Base-by-base conservation (phyloP, 441 rosid genomes). In the Pelargonium cotyledonis region DNA sequence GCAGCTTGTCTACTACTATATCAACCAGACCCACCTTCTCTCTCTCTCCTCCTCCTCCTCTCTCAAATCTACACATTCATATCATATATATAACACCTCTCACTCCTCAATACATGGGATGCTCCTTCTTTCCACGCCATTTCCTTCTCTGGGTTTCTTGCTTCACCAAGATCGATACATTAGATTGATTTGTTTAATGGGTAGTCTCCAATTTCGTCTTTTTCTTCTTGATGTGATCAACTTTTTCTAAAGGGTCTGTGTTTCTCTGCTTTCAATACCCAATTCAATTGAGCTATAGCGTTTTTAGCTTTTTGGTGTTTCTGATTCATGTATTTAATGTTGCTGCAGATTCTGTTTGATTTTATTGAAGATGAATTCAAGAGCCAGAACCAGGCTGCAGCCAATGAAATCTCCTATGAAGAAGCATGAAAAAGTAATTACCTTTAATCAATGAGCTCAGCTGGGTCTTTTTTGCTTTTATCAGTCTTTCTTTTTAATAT, bases 381-480 rank as follows among this genome's bases (percentile, higher is more conserved):
- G 80, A 68, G 78, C n/a, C 51, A 74, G 81, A 70, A 65, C 79
- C 21, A 63, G 73, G 40, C 58, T 51, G 15, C 58, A 51, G 58
- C 58, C 58, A 15, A 51, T 51, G 71, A 74, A 75, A 67, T 70
- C 73, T 81, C 76, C 79, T 3, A 41, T 65, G n/a, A n/a, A n/a
- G 73, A 84, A 75, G 77, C 75, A 65, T 82, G 85, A 70, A 23
- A 78, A 73, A 74, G 80, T 80, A 81, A 72, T 75, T 66, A 67
- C 58, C 58, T 51, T 51, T 51, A 15, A n/a, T 51, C 58, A 51
- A 51, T 51, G 58, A n/a, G 3, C 58, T 51, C 58, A 51, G 15
- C 58, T 51, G 58, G 58, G 58, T 51, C 58, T n/a, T 35, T 35
- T 35, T 4, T 0, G 29, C 29, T 2, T 35, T 35, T 35, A 35